These are phyloP conservation scores for Silybum marianum DNA, from an alignment of 129 eudicot genomes.

Conservation along the genomic window DNA sequence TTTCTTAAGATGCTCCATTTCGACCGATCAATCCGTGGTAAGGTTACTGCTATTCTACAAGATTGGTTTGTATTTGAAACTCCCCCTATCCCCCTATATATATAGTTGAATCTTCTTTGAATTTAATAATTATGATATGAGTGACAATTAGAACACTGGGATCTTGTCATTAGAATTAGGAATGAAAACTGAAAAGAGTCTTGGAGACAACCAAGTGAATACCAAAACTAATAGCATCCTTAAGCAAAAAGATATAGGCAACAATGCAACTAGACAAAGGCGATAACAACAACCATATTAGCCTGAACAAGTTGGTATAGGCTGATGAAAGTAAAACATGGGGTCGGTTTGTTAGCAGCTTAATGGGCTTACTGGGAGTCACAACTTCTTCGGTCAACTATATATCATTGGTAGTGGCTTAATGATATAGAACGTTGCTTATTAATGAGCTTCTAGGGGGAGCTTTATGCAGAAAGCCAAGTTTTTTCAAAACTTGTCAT, in stretches of 20 bases:
- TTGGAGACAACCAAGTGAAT: neutral
- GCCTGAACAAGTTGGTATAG: neutral
- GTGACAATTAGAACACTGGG: too few relatives aligned
- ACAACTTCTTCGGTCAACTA: too few relatives aligned
- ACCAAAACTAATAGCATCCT: neutral
- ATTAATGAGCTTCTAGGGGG: too few relatives aligned
- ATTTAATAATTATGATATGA: neutral
- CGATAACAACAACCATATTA: too few relatives aligned
- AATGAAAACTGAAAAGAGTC: neutral
- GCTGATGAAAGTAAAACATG: neutral
- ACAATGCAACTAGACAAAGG: neutral
- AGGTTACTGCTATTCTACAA: neutral
- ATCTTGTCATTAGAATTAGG: neutral
- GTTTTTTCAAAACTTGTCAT: too few relatives aligned
- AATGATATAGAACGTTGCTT: too few relatives aligned
- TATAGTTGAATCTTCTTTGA: neutral
- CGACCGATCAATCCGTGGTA: constrained; percentile 17
- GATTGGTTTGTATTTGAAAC: neutral
- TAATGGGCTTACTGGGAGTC: too few relatives aligned
- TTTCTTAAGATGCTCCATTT: constrained; percentile 16
- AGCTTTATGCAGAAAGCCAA: too few relatives aligned
- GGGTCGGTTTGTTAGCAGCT: too few relatives aligned
- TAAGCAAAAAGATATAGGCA: neutral
- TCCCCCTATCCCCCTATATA: neutral
- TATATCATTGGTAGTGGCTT: too few relatives aligned